Conservation (phyloP, 2,329 filamentous ascomycete genomes). For the Fusarium annulatum region DNA sequence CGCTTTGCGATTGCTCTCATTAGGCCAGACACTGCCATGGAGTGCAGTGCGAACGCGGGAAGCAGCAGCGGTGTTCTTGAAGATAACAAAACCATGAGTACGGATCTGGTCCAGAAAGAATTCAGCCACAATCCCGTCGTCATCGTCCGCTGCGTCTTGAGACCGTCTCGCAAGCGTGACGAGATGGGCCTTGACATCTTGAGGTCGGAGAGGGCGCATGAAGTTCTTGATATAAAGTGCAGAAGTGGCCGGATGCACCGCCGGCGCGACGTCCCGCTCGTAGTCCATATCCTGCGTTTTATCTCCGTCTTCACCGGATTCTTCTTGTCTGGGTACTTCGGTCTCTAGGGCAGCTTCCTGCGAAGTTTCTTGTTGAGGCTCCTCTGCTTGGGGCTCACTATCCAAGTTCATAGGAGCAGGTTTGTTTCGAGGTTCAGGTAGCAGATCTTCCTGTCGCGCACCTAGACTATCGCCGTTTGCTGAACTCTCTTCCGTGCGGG, state of each 20-base stretch:
- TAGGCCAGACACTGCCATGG: slow-evolving; percentile 85
- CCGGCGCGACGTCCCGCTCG: slow-evolving; percentile 59
- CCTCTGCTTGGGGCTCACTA: slow-evolving; percentile 11
- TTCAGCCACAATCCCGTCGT: slow-evolving; percentile 66
- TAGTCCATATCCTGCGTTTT: slow-evolving; percentile 47
- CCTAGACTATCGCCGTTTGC: slow-evolving; percentile 19
- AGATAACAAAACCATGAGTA: slow-evolving; percentile 86
- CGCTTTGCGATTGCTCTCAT: slow-evolving; percentile 84
- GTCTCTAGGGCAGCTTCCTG: slow-evolving; percentile 1
- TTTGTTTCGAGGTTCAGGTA: slow-evolving; percentile 10
- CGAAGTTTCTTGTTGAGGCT: not conserved
- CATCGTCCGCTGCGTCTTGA: slow-evolving; percentile 60
- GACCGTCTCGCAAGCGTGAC: slow-evolving; percentile 73
- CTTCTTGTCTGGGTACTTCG: not conserved
- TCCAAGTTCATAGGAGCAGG: slow-evolving; percentile 27
- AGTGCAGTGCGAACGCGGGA: slow-evolving; percentile 79
- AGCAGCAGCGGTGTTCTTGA: slow-evolving; percentile 76
- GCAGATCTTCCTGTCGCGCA: slow-evolving; percentile 25
- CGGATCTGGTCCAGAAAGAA: slow-evolving; percentile 88
- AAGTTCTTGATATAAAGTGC: slow-evolving; percentile 91
- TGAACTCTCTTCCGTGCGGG: slow-evolving; percentile 54
- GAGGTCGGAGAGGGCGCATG: slow-evolving; percentile 83
- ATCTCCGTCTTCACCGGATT: slow-evolving; percentile 9
- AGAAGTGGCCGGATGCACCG: slow-evolving; percentile 77
- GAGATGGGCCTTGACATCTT: slow-evolving; percentile 75